Conservation (phyloP, 1,284 basidiomycete species). For the Thecaphora thlaspeos region DNA sequence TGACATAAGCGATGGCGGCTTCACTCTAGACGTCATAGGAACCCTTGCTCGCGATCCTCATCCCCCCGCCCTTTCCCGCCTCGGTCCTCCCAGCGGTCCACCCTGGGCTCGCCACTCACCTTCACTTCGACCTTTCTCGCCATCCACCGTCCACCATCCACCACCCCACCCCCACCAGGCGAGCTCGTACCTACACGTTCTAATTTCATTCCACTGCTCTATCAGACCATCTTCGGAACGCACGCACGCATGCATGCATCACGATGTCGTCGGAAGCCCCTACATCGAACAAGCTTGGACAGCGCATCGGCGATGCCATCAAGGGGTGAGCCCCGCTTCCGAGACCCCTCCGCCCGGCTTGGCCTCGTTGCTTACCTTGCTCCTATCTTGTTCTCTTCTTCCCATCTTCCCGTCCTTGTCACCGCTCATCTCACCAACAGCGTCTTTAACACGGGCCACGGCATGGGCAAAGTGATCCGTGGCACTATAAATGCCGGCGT, state of each 20-base stretch:
- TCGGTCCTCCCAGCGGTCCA: too few species aligned
- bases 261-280: too few species aligned
- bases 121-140: background rate
- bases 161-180: background rate
- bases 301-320: conserved; percentile 35
- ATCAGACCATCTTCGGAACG: conserved; percentile 1
- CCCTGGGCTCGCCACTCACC: too few species aligned
- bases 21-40: too few species aligned
- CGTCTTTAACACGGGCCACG: conserved; percentile 28
- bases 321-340: conserved; percentile 53
- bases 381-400: background rate
- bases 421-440: conserved; percentile 8
- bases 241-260: too few species aligned
- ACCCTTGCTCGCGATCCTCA: too few species aligned
- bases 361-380: too few species aligned
- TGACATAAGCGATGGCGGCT: too few species aligned
- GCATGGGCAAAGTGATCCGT: conserved; percentile 41
- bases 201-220: background rate
- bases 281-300: conserved; percentile 19
- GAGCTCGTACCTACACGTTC: background rate
- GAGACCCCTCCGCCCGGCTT: too few species aligned
- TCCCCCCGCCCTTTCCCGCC: too few species aligned
- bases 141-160: background rate
- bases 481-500: conserved; percentile 40
- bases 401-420: background rate